Percentiles rank a stretch among this genome's conserved stretches.
Conservation (phyloP, 306 rosid genomes). For the Medicago lupulina region DNA sequence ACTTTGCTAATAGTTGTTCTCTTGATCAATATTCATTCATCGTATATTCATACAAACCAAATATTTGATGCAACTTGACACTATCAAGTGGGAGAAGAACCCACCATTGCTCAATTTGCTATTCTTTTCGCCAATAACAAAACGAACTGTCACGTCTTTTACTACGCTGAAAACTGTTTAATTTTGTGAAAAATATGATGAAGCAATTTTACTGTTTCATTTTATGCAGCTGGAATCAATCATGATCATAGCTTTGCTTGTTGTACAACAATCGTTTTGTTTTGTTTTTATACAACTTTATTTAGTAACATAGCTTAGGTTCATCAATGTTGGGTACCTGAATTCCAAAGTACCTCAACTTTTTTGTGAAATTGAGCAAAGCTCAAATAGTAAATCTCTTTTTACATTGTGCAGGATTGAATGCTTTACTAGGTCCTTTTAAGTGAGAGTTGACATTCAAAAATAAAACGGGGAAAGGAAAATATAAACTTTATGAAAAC, state of each 20-base stretch:
- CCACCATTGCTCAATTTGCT: not conserved
- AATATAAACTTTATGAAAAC: not conserved
- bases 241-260: constrained; percentile 35
- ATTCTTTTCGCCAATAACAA: constrained; percentile 37
- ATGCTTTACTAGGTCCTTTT: constrained; percentile 12
- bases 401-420: constrained; percentile 28
- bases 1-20: no score
- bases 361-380: constrained; percentile 28
- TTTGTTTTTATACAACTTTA: constrained; percentile 37
- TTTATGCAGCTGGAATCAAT: constrained; percentile 26
- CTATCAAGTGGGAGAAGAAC: constrained; percentile 38
- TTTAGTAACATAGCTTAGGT: constrained; percentile 20
- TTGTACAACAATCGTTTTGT: constrained; percentile 39
- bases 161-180: constrained; percentile 36
- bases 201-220: constrained; percentile 23
- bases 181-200: constrained; percentile 12
- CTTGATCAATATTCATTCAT: no score
- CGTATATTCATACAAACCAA: not conserved
- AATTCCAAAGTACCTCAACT: constrained; percentile 23
- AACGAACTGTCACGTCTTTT: constrained; percentile 48
- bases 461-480: no score
- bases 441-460: constrained; percentile 18
- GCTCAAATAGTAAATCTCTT: not conserved
- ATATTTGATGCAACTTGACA: constrained; percentile 41
- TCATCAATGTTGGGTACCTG: not conserved